These are phyloP conservation scores for Rhodamnia argentea DNA, from an alignment of 345 rosid species.

Conservation along the genomic window DNA sequence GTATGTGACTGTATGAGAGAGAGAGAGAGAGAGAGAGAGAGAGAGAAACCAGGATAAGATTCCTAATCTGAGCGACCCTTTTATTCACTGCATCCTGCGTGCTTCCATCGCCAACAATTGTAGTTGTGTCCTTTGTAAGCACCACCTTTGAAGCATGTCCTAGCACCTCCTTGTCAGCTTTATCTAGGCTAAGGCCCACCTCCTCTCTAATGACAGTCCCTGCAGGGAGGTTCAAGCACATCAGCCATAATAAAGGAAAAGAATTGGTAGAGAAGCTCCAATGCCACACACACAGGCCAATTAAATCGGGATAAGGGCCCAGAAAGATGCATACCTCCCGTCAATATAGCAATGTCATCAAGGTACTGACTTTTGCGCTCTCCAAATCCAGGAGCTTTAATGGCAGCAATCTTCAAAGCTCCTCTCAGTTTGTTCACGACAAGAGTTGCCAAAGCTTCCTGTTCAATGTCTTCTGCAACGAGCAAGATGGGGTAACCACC, in stretches of 20 bases:
- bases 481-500: constrained; percentile 65
- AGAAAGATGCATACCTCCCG: constrained; percentile 46
- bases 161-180: constrained; percentile 83
- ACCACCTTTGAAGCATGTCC: constrained; percentile 91
- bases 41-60: constrained; percentile 64
- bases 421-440: constrained; percentile 96
- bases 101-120: constrained; percentile 97
- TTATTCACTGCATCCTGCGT: constrained; percentile 89
- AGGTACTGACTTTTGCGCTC: constrained; percentile 96
- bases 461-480: constrained; percentile 94
- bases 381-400: constrained; percentile 96
- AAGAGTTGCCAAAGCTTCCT: constrained; percentile 95
- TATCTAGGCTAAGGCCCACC: constrained; percentile 91
- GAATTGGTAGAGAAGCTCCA: neutral
- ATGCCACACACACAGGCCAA: neutral
- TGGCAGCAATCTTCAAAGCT: constrained; percentile 85
- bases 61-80: constrained; percentile 86
- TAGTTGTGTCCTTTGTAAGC: constrained; percentile 84
- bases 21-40: neutral
- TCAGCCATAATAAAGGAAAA: neutral
- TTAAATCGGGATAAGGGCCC: neutral
- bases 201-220: constrained; percentile 92
- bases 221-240: constrained; percentile 2
- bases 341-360: constrained; percentile 92
- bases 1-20: neutral